These are phyloP conservation scores for Ophiostoma sp. DNA, from an alignment of 2,329 filamentous ascomycete species.

Conservation along the genomic window DNA sequence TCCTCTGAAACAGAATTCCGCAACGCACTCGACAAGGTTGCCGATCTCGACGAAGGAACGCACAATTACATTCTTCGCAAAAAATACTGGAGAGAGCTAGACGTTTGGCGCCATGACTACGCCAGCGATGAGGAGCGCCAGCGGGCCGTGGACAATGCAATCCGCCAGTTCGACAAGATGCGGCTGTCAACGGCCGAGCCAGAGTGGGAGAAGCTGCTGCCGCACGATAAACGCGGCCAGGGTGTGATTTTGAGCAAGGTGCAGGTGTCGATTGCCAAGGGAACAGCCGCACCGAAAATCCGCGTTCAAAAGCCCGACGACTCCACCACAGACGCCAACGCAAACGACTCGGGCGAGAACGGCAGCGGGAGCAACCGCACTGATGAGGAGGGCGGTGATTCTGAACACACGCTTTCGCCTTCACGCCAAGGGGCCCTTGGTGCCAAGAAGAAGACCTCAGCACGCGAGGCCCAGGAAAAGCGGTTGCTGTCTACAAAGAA, in stretches of 20 bases:
- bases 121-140: slow-evolving; percentile 50
- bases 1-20: slow-evolving; percentile 48
- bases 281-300: slow-evolving; percentile 43
- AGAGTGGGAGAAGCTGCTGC: slow-evolving; percentile 57
- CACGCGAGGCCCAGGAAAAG: slow-evolving; percentile 52
- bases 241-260: slow-evolving; percentile 58
- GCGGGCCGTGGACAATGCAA: slow-evolving; percentile 55
- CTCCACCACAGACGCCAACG: slow-evolving; percentile 34
- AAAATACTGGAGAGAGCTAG: slow-evolving; percentile 57
- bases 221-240: slow-evolving; percentile 52
- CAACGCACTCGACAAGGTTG: slow-evolving; percentile 53
- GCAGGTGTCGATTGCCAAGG: slow-evolving; percentile 53
- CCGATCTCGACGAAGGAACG: slow-evolving; percentile 43
- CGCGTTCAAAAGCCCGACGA: slow-evolving; percentile 49
- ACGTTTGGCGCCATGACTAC: slow-evolving; percentile 59
- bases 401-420: slow-evolving; percentile 24
- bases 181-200: slow-evolving; percentile 51
- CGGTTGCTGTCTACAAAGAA: slow-evolving; percentile 45
- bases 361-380: slow-evolving; percentile 21
- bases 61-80: slow-evolving; percentile 54
- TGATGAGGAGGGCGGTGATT: slow-evolving; percentile 30
- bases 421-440: slow-evolving; percentile 35
- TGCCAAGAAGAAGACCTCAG: slow-evolving; percentile 46
- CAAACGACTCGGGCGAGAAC: slow-evolving; percentile 37
- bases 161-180: slow-evolving; percentile 55